Conservation (phyloP, 2,329 filamentous ascomycete genomes). For the Calonectria leucothoes region DNA sequence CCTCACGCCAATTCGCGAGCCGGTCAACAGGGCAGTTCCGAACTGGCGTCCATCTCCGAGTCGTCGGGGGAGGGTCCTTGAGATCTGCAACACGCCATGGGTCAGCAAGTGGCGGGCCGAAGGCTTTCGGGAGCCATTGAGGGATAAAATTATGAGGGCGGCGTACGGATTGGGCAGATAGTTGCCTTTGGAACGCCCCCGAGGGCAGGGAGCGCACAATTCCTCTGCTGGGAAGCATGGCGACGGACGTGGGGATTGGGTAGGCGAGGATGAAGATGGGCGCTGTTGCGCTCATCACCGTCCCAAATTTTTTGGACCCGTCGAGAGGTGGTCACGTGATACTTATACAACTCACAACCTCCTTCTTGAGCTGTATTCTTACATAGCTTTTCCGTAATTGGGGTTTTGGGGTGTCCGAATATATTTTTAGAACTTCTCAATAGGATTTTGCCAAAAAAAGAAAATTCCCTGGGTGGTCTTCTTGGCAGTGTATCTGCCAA, state of each 20-base stretch:
- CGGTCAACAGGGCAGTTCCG: constrained; percentile 43
- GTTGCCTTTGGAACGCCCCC: constrained; percentile 44
- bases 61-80: constrained; percentile 43
- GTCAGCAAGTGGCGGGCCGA: constrained; percentile 2
- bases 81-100: constrained; percentile 28
- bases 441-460: too few species aligned
- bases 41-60: constrained; percentile 50
- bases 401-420: background rate
- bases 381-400: too few species aligned
- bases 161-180: constrained; percentile 46
- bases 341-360: background rate
- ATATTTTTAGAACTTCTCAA: background rate
- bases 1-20: constrained; percentile 38
- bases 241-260: constrained; percentile 42
- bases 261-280: constrained; percentile 33
- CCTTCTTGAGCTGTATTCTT: background rate
- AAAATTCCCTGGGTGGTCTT: background rate
- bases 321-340: constrained; percentile 44
- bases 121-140: constrained; percentile 19
- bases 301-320: constrained; percentile 41
- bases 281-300: constrained; percentile 14
- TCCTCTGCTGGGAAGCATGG: constrained; percentile 60
- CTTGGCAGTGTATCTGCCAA: background rate
- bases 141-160: background rate
- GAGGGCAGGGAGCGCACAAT: constrained; percentile 54